Conservation (phyloP, 495 filamentous ascomycete species). For the Hyaloscypha bicolor region DNA sequence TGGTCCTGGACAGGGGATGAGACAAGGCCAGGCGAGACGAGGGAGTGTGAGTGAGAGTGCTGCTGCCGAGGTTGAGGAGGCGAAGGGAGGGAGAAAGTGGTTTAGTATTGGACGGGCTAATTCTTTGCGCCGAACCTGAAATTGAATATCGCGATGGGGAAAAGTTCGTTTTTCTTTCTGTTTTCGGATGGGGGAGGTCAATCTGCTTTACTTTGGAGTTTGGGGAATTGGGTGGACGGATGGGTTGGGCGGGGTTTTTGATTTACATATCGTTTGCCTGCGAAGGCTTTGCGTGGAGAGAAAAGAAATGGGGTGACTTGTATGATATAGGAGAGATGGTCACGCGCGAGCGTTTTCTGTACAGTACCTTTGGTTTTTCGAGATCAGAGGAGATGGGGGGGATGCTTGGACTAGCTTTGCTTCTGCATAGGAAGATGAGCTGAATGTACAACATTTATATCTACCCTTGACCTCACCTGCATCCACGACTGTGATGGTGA, state of each 20-base stretch:
- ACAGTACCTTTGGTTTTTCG: neutral
- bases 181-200: neutral
- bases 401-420: neutral
- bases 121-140: neutral
- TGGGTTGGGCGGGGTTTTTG: neutral
- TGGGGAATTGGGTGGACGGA: neutral
- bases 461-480: neutral
- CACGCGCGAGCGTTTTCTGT: neutral
- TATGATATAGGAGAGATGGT: neutral
- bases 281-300: neutral
- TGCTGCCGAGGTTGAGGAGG: neutral
- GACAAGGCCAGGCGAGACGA: neutral
- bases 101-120: constrained; percentile 16
- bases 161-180: neutral
- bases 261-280: neutral
- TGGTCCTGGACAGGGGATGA: neutral
- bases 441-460: neutral
- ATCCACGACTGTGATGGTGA: too few relatives aligned
- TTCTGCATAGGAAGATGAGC: neutral
- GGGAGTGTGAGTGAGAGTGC: constrained; percentile 2
- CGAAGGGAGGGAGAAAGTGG: constrained; percentile 22
- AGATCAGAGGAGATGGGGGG: neutral
- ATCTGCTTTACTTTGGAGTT: neutral
- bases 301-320: neutral
- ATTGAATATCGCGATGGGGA: neutral